Conservation (phyloP, 176 grass and related monocot genomes). For the Phoenix roebelenii region DNA sequence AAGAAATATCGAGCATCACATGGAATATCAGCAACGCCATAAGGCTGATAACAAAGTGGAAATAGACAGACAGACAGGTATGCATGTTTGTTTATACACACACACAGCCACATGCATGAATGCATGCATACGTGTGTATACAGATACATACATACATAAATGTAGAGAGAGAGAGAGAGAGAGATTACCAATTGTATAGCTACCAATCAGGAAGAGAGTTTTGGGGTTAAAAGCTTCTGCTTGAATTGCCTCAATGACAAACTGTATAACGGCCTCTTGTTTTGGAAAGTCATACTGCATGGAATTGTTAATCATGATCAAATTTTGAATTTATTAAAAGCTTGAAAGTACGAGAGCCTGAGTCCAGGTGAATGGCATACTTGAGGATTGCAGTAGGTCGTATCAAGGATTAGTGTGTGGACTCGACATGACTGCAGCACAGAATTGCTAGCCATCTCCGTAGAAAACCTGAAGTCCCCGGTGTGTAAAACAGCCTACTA, state of each 20-base stretch:
- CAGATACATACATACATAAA: neutral
- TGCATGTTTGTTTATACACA: too few relatives aligned
- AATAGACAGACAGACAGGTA: too few relatives aligned
- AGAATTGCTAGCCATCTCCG: constrained; percentile 59
- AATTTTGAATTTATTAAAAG: too few relatives aligned
- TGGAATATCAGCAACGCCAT: too few relatives aligned
- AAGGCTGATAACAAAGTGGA: too few relatives aligned
- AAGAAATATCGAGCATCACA: neutral
- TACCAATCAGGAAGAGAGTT: constrained; percentile 92
- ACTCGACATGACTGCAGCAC: constrained; percentile 48
- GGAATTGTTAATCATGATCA: too few relatives aligned
- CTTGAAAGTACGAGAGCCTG: too few relatives aligned
- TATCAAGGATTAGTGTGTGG: constrained; percentile 86
- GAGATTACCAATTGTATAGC: constrained; percentile 85
- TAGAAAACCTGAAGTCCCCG: constrained; percentile 81
- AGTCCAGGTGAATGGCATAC: constrained; percentile 29
- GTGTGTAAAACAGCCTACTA: constrained; percentile 80
- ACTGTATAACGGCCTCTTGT: constrained; percentile 82
- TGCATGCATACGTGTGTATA: too few relatives aligned
- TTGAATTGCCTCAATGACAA: constrained; percentile 95
- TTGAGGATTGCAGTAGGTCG: constrained; percentile 78
- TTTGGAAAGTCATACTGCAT: constrained; percentile 93
- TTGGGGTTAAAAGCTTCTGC: constrained; percentile 91
- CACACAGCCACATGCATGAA: too few relatives aligned
- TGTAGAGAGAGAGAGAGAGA: neutral